Evolutionary conservation across 805 yeast genomes (phyloP).

Genomic region (Starmerella asiatica): DNA sequence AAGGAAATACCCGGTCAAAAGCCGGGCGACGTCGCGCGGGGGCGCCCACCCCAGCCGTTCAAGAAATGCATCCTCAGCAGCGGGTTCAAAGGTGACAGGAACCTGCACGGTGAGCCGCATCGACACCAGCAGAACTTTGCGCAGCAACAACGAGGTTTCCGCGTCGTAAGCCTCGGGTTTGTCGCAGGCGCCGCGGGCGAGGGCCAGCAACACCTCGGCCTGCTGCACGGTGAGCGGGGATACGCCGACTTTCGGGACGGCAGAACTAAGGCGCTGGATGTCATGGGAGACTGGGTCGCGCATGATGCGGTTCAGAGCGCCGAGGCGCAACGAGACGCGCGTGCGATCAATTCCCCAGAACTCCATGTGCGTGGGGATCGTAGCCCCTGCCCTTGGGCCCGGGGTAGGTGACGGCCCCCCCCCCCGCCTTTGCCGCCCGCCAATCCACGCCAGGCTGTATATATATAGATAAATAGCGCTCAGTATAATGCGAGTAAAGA

Average conservation of each 20-base stretch:
- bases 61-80: background rate
- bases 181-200: conserved; percentile 30
- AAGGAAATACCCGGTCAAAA: conserved; percentile 4
- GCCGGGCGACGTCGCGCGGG: conserved; percentile 3
- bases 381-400: too few relatives aligned
- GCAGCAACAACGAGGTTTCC: background rate
- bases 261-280: conserved; percentile 10
- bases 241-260: conserved; percentile 4
- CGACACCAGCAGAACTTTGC: background rate
- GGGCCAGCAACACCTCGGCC: conserved; percentile 43
- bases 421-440: too few relatives aligned
- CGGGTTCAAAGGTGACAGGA: background rate
- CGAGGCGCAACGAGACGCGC: conserved; percentile 15
- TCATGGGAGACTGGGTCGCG: conserved; percentile 16
- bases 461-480: too few relatives aligned
- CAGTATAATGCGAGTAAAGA: too few relatives aligned
- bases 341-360: conserved; percentile 18
- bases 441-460: too few relatives aligned
- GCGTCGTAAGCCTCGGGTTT: background rate
- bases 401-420: too few relatives aligned
- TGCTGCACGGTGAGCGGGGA: conserved; percentile 24
- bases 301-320: conserved; percentile 18
- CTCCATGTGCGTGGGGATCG: conserved; percentile 19
- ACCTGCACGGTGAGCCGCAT: background rate
- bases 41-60: conserved; percentile 33